Base-by-base conservation (phyloP, 352 stramenopile species). In the Phytophthora litchii region DNA sequence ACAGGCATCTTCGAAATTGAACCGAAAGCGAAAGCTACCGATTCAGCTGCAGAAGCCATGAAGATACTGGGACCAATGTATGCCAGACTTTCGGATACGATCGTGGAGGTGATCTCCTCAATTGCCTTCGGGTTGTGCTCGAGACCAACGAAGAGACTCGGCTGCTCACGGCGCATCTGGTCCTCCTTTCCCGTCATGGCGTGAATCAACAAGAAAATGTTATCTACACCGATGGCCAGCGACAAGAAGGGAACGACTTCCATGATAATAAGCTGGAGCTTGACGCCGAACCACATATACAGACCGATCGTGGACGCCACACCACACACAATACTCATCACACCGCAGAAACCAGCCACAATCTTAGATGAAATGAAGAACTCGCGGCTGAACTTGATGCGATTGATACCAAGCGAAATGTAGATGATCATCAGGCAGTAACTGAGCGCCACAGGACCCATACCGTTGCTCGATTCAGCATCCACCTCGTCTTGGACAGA, bases 261-360 rank as follows among this genome's bases (percentile, higher is more conserved):
- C 72, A 89, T 87, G 40, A 89, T 85, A 25, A 89, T 82, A 12
- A 89, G 49, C 58, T 89, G 79, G n/a, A 89, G 61, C 44, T 85
- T 83, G 21, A 78, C 79, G 12, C 70, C 72, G 31, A 57, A 64
- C 79, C 76, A 87, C 60, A 80, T 81, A 67, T 83, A 89, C 19
- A 89, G 54, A 21, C 74, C 79, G 36, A 89, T 86, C 8, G 79
- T 89, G 19, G 72, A 70, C 12, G 74, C 64, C 45, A 89, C 79
- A 44, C 74, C 74, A 17, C 80, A 70, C 25, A 87, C 68, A 45
- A 89, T 86, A 59, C 74, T 79, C 23, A 83, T 63, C 10, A 89
- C 75, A 29, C 79, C 79, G 32, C 72, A 71, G 32, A 89, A 86
- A 4, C 76, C 79, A 23, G 82, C 64, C 6, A 73, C 35, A 20